A percentile compares a stretch with the other conserved stretches of the same genome.
Evolutionary conservation across 495 filamentous ascomycete species (phyloP).

Genomic region (Corynascus novoguineensis): DNA sequence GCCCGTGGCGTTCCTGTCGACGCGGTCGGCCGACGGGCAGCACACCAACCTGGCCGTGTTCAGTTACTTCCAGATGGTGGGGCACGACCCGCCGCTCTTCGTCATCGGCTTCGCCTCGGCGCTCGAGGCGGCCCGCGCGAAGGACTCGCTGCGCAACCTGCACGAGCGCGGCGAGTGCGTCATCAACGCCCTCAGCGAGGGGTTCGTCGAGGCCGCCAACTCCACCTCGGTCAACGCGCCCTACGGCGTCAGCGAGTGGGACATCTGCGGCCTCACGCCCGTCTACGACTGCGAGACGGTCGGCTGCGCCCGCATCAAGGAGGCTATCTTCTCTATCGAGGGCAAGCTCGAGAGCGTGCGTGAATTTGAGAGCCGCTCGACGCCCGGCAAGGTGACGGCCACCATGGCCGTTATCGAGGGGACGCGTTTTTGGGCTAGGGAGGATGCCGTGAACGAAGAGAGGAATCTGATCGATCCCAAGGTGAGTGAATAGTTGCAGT

Average conservation of each 20-base stretch:
- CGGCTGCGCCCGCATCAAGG: conserved; percentile 64
- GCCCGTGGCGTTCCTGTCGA: conserved; percentile 58
- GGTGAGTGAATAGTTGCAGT: conserved; percentile 21
- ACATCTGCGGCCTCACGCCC: conserved; percentile 67
- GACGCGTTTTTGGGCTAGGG: conserved; percentile 78
- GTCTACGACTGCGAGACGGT: conserved; percentile 58
- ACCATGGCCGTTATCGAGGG: conserved; percentile 79
- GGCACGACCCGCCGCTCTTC: conserved; percentile 88
- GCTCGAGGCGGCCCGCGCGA: conserved; percentile 46
- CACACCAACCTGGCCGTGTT: conserved; percentile 75
- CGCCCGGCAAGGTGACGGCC: conserved; percentile 65
- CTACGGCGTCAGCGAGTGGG: conserved; percentile 76
- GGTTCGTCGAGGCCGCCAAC: conserved; percentile 86
- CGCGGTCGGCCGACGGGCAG: conserved; percentile 41
- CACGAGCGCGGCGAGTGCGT: conserved; percentile 65
- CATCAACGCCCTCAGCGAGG: conserved; percentile 83
- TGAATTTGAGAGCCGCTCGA: conserved; percentile 67
- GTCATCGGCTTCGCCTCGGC: conserved; percentile 63
- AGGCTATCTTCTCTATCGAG: conserved; percentile 78
- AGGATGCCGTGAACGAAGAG: conserved; percentile 80
- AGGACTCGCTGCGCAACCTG: conserved; percentile 76
- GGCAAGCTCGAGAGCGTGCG: conserved; percentile 64
- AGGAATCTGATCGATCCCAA: conserved; percentile 64
- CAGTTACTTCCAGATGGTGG: conserved; percentile 75
- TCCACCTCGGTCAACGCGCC: conserved; percentile 70